Percentiles rank a stretch among this genome's conserved stretches.
Conservation (phyloP, 257 asterid genomes). For the Capsicum baccatum region DNA sequence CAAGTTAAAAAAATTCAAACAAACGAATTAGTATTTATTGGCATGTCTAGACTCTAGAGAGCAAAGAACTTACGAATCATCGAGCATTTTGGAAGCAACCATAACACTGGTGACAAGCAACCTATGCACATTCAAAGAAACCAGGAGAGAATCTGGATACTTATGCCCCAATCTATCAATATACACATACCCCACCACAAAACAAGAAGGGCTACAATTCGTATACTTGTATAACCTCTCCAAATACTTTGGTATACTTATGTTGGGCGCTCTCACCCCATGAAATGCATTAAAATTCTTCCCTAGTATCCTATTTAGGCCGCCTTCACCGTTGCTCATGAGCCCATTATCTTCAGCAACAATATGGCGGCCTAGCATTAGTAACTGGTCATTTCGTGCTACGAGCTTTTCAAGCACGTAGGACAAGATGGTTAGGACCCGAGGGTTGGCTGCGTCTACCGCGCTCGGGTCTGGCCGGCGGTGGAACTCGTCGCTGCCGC, state of each 20-base stretch:
- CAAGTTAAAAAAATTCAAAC: background rate
- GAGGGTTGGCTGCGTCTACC: slow-evolving; percentile 54
- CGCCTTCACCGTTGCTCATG: slow-evolving; percentile 3
- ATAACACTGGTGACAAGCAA: slow-evolving; percentile 71
- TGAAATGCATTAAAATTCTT: slow-evolving; percentile 63
- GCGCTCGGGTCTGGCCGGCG: slow-evolving; percentile 48
- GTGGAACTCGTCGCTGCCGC: slow-evolving; percentile 44
- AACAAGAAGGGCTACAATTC: slow-evolving; percentile 79
- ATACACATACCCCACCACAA: slow-evolving; percentile 81
- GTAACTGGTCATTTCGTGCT: slow-evolving; percentile 63
- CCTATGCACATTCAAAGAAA: slow-evolving; percentile 81
- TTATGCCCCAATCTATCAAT: slow-evolving; percentile 75
- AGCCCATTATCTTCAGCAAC: background rate
- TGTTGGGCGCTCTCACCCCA: slow-evolving; percentile 72
- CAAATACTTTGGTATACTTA: slow-evolving; percentile 67
- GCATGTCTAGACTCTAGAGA: background rate
- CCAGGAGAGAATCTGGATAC: slow-evolving; percentile 73
- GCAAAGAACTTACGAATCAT: slow-evolving; percentile 62
- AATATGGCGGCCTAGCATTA: slow-evolving; percentile 32
- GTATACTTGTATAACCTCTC: slow-evolving; percentile 89
- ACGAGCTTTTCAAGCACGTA: slow-evolving; percentile 75
- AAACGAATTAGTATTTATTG: fast-evolving
- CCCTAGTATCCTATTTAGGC: slow-evolving; percentile 15
- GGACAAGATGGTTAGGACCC: slow-evolving; percentile 71
- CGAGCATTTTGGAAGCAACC: slow-evolving; percentile 93